Conservation (phyloP, 2,329 filamentous ascomycete genomes). For the Phialophora expanda region DNA sequence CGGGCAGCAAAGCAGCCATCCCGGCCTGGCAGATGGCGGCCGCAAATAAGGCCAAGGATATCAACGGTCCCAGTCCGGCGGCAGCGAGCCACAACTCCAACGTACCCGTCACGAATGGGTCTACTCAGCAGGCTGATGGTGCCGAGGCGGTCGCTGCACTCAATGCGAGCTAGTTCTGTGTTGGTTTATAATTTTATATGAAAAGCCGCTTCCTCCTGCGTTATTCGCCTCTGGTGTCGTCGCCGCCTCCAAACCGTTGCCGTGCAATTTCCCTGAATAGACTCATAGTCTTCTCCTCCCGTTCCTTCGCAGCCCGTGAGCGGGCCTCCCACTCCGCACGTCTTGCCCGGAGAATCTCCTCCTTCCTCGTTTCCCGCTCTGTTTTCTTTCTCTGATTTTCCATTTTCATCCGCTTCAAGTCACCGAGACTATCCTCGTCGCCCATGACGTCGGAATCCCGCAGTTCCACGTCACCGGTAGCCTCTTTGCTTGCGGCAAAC, state of each 20-base stretch:
- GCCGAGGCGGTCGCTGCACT: slow-evolving; percentile 39
- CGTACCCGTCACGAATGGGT: slow-evolving; percentile 22
- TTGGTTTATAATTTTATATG: slow-evolving; percentile 6
- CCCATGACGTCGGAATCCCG: slow-evolving; percentile 77
- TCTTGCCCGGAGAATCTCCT: slow-evolving; percentile 77
- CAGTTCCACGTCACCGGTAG: slow-evolving; percentile 63
- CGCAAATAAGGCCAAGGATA: slow-evolving; percentile 51
- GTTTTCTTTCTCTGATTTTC: slow-evolving; percentile 75
- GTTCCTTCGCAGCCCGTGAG: slow-evolving; percentile 69
- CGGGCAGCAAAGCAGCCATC: slow-evolving; percentile 67
- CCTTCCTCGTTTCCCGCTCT: slow-evolving; percentile 79
- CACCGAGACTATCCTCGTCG: slow-evolving; percentile 62
- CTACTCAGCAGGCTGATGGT: slow-evolving; percentile 33
- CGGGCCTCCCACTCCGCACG: slow-evolving; percentile 80
- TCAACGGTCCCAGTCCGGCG: slow-evolving; percentile 19
- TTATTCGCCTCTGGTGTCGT: slow-evolving; percentile 9
- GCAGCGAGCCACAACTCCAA: slow-evolving; percentile 13
- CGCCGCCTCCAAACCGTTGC: slow-evolving; percentile 69
- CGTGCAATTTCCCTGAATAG: slow-evolving; percentile 79
- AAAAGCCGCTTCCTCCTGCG: neutral
- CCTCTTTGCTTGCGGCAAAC: slow-evolving; percentile 64
- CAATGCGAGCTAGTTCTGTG: slow-evolving; percentile 30
- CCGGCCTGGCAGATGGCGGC: slow-evolving; percentile 81
- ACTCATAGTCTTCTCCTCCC: slow-evolving; percentile 83
- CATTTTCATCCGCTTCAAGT: slow-evolving; percentile 69